phyloP scores from a whole-genome alignment of 2,329 filamentous ascomycete genomes.

The Alternaria sp. region DNA sequence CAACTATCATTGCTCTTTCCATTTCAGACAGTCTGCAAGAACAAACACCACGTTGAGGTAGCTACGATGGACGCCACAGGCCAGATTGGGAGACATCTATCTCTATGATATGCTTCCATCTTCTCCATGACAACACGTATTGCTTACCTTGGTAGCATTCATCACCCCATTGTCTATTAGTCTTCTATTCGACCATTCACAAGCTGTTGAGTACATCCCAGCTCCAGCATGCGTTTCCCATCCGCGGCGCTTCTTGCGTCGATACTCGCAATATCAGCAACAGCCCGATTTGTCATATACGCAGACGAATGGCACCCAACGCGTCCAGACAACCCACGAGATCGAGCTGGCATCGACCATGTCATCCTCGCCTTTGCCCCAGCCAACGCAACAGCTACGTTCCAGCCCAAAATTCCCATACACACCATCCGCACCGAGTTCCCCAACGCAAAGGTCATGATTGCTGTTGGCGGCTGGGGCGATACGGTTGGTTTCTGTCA shows the following conservation, averaged over 20 bases:
- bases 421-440: conserved; percentile 61
- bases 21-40: not conserved
- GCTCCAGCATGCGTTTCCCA: conserved; percentile 29
- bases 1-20: not conserved
- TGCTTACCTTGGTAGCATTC: not conserved
- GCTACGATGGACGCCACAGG: not conserved
- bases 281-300: conserved; percentile 41
- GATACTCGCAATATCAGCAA: conserved; percentile 19
- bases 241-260: conserved; percentile 20
- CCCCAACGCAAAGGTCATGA: conserved; percentile 66
- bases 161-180: not conserved
- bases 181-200: not conserved
- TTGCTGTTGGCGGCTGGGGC: conserved; percentile 79
- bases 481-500: conserved; percentile 68
- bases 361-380: conserved; percentile 44
- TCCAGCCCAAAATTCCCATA: conserved; percentile 62
- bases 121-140: not conserved
- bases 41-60: not conserved
- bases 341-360: conserved; percentile 45
- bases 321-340: conserved; percentile 29
- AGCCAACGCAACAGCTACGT: conserved; percentile 53
- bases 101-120: not conserved
- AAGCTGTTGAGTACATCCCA: not conserved
- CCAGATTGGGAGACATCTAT: not conserved
- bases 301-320: conserved; percentile 44